Percentiles rank a stretch among this genome's conserved stretches.
Conservation (phyloP, 2,329 filamentous ascomycete genomes). For the Botryotinia convoluta region DNA sequence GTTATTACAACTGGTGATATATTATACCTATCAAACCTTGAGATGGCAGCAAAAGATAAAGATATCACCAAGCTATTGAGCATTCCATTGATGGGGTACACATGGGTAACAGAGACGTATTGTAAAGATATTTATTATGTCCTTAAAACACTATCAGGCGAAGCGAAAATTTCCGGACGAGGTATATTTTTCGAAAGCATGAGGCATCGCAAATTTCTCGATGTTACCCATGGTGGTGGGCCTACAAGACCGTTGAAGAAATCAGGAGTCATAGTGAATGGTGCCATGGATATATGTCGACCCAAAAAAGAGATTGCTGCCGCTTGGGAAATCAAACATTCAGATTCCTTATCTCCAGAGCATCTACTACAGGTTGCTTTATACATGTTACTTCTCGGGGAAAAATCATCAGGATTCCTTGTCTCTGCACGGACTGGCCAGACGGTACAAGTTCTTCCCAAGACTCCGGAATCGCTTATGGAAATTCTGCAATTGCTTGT, state of each 20-base stretch:
- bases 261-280: not conserved
- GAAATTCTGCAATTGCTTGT: conserved; percentile 11
- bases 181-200: not conserved
- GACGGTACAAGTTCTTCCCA: conserved; percentile 12
- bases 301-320: not conserved
- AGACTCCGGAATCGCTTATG: not conserved
- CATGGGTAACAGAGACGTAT: conserved; percentile 2
- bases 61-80: conserved; percentile 12
- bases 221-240: not conserved
- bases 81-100: not conserved
- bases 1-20: not conserved
- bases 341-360: conserved; percentile 5
- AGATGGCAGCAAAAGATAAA: not conserved
- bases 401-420: not conserved
- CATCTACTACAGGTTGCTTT: conserved; percentile 10
- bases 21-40: conserved; percentile 1
- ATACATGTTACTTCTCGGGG: conserved; percentile 9
- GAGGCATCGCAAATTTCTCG: not conserved
- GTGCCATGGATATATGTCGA: conserved; percentile 11
- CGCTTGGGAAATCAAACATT: conserved; percentile 16
- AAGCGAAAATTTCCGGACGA: not conserved
- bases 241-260: not conserved
- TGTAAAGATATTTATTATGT: not conserved
- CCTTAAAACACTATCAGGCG: not conserved
- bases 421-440: conserved; percentile 15